Conservation (phyloP, 1,284 basidiomycete genomes). For the Flammula alnicola region DNA sequence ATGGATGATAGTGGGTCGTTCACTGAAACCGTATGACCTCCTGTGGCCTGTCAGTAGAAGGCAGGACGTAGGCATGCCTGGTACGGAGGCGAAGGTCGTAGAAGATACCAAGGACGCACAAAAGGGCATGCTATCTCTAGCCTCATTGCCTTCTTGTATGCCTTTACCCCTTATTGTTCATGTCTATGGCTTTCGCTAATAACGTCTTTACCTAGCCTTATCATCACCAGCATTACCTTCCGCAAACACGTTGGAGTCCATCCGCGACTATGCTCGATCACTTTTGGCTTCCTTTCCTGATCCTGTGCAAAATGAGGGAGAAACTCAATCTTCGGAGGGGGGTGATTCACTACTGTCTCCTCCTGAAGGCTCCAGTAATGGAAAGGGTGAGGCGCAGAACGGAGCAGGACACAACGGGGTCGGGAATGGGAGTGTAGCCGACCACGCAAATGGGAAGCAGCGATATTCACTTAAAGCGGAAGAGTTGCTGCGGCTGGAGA, state of each 20-base stretch:
- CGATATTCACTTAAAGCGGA: constrained; percentile 15
- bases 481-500: constrained; percentile 35
- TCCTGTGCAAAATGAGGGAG: constrained; percentile 33
- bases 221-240: constrained; percentile 16
- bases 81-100: constrained; percentile 36
- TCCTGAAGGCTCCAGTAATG: neutral
- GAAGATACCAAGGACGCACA: constrained; percentile 29
- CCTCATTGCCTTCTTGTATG: constrained; percentile 23
- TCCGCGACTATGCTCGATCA: constrained; percentile 47
- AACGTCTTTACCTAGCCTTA: constrained; percentile 5
- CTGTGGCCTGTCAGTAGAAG: constrained; percentile 66
- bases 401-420: constrained; percentile 7
- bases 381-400: neutral
- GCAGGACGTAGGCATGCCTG: constrained; percentile 29
- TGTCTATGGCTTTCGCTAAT: neutral
- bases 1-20: constrained; percentile 52
- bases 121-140: constrained; percentile 4
- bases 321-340: constrained; percentile 22
- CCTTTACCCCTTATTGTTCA: neutral
- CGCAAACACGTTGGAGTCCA: constrained; percentile 34
- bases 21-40: constrained; percentile 65
- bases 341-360: constrained; percentile 8
- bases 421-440: constrained; percentile 16
- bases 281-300: constrained; percentile 51
- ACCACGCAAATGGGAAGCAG: constrained; percentile 3